Base-by-base conservation (phyloP, 768 basidiomycete genomes). In the Trametes maxima region DNA sequence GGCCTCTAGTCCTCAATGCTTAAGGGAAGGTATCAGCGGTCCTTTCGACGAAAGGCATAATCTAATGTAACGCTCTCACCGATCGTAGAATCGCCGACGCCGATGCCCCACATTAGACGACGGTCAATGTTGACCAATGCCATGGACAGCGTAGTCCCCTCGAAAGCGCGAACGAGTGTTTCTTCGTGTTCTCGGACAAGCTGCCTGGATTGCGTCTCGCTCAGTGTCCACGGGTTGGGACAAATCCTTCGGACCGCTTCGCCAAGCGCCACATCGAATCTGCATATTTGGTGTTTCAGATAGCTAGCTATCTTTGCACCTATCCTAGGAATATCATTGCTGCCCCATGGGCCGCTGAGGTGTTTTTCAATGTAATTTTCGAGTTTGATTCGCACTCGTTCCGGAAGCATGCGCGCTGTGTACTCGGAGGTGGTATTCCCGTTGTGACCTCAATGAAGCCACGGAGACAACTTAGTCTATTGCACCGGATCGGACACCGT, bases 71-170 rank as follows among this genome's bases (percentile, higher is more conserved):
- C 28, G 28, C 28, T 17, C 57, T 50, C n/a, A 58, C 57, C 57
- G 10, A 57, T 36, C 6, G 57, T 57, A 1, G 57, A 57, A 19
- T 57, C 57, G 2, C 47, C 57, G 12, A 58, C 40, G 4, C 40
- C 50, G 6, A 44, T 24, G 42, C 25, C 28, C 28, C 28, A 33
- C 28, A 33, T 33, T 3, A 33, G 3, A 33, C 28, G 28, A 33
- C 8, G 28, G 21, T 35, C 25, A 0, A 58, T 4, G 19, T 58
- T 50, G n/a, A 58, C 24, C 13, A 50, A 3, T 3, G 57, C 49
- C 24, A 49, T 37, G 8, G 49, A 48, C 37, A 58, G 19, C 1
- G 57, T 58, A 11, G 57, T 58, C 7, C 57, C 57, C 12, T 49
- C 39, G 12, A 25, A 58, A 13, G 57, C 57, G 5, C 57, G 57